Evolutionary conservation across 306 rosid genomes (phyloP).

Genomic region (Fagus sylvatica): DNA sequence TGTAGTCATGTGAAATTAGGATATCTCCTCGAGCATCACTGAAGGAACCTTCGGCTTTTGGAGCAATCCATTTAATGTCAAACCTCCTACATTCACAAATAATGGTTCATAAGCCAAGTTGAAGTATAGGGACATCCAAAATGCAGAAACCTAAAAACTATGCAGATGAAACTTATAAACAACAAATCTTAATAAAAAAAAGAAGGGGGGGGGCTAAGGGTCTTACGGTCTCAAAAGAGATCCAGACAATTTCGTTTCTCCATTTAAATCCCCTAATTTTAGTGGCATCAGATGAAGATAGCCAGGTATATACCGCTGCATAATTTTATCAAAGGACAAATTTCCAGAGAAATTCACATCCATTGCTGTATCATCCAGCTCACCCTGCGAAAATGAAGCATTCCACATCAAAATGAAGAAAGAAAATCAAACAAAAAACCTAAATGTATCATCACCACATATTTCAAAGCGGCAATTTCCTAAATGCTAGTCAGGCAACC

Average conservation of each 20-base stretch:
- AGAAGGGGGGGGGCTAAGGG: conserved; percentile 6
- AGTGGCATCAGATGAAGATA: conserved; percentile 62
- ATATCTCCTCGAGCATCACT: conserved; percentile 92
- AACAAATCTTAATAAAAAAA: conserved; percentile 20
- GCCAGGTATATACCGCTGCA: conserved; percentile 72
- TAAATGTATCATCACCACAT: not conserved
- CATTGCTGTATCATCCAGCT: conserved; percentile 79
- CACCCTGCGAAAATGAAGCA: conserved; percentile 60
- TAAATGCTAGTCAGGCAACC: not conserved
- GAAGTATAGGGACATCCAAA: conserved; percentile 28
- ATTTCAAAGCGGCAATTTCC: not conserved
- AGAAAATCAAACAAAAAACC: conserved; percentile 2
- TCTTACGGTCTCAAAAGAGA: conserved; percentile 86
- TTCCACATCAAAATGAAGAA: conserved; percentile 19
- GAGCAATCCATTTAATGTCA: conserved; percentile 90
- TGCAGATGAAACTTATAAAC: conserved; percentile 26
- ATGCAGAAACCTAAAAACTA: not conserved
- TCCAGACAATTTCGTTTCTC: conserved; percentile 84
- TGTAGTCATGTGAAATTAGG: conserved; percentile 66
- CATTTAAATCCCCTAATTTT: conserved; percentile 72
- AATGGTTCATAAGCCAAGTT: conserved; percentile 21
- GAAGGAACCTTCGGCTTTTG: conserved; percentile 81
- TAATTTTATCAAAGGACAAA: conserved; percentile 65
- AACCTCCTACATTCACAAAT: conserved; percentile 56
- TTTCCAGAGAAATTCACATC: conserved; percentile 90